phyloP scores from a whole-genome alignment of 2,329 filamentous ascomycete genomes.

The Xylariaceae sp. region DNA sequence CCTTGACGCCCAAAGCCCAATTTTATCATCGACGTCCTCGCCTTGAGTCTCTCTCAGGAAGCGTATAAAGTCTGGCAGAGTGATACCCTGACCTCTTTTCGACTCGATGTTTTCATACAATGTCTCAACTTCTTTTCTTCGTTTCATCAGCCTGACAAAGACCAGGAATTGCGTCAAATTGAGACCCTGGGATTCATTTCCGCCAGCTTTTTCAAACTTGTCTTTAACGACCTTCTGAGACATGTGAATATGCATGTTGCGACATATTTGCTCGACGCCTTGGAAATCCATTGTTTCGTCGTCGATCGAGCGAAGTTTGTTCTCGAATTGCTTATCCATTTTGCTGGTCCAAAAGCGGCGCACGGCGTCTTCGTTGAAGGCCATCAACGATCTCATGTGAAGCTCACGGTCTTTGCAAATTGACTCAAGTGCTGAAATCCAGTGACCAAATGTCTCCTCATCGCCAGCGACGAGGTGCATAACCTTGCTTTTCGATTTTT shows the following conservation, averaged over 20 bases:
- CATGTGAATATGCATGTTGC: slow-evolving; percentile 87
- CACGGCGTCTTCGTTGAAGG: slow-evolving; percentile 78
- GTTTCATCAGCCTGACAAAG: slow-evolving; percentile 80
- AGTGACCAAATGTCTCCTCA: slow-evolving; percentile 66
- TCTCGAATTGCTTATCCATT: slow-evolving; percentile 66
- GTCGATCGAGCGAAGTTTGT: slow-evolving; percentile 46
- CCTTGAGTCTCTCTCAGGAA: slow-evolving; percentile 74
- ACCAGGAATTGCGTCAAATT: slow-evolving; percentile 77
- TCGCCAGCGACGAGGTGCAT: slow-evolving; percentile 84
- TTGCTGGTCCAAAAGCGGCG: slow-evolving; percentile 82
- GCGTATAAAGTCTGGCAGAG: slow-evolving; percentile 65
- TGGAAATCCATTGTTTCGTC: slow-evolving; percentile 72
- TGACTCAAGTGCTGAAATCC: slow-evolving; percentile 79
- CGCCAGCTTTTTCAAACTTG: slow-evolving; percentile 72
- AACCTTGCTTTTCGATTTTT: slow-evolving; percentile 77
- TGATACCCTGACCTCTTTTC: slow-evolving; percentile 61
- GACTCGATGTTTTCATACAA: slow-evolving; percentile 64
- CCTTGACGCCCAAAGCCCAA: slow-evolving; percentile 62
- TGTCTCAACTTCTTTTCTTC: slow-evolving; percentile 72
- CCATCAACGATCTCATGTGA: slow-evolving; percentile 83
- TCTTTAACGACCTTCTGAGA: slow-evolving; percentile 67
- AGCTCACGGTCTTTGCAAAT: slow-evolving; percentile 84
- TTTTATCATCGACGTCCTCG: slow-evolving; percentile 68
- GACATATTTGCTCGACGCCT: slow-evolving; percentile 79
- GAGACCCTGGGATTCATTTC: slow-evolving; percentile 59